These are phyloP conservation scores for Senna tora DNA, from an alignment of 306 rosid species.

Conservation along the genomic window DNA sequence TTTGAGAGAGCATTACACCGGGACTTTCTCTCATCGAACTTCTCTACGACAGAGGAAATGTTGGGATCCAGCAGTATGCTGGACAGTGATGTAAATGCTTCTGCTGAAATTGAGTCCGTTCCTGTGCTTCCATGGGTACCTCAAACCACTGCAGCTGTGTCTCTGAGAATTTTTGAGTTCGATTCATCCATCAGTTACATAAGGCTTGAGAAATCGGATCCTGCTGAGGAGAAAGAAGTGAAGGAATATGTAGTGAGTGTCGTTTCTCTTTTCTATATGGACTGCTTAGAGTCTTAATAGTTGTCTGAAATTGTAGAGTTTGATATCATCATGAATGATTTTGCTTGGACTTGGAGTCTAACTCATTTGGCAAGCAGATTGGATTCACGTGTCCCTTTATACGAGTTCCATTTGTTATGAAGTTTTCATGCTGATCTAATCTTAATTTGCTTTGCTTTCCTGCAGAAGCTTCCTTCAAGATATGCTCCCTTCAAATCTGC, in stretches of 20 bases:
- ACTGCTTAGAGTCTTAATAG: conserved; percentile 14
- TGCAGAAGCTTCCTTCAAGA: conserved; percentile 73
- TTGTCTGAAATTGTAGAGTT: neutral
- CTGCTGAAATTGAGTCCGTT: conserved; percentile 53
- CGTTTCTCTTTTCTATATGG: neutral
- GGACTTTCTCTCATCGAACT: conserved; percentile 75
- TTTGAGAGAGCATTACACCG: conserved; percentile 70
- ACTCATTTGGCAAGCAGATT: conserved; percentile 1
- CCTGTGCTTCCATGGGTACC: conserved; percentile 93
- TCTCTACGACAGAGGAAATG: conserved; percentile 68
- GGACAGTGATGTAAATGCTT: conserved; percentile 44
- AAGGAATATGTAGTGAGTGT: conserved; percentile 59
- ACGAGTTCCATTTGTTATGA: conserved; percentile 11
- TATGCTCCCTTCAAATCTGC: conserved; percentile 56
- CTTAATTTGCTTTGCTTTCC: conserved; percentile 34
- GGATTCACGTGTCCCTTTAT: conserved; percentile 19
- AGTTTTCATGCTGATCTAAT: conserved; percentile 15
- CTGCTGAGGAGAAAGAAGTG: conserved; percentile 53
- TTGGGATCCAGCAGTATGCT: conserved; percentile 57
- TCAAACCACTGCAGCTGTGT: conserved; percentile 81
- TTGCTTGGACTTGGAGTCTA: neutral
- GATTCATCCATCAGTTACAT: conserved; percentile 71
- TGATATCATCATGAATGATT: conserved; percentile 11
- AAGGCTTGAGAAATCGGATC: conserved; percentile 61
- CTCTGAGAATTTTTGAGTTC: conserved; percentile 79